Evolutionary conservation across 2,329 filamentous ascomycete genomes (phyloP).

Genomic region (Plenodomus tracheiphilus): DNA sequence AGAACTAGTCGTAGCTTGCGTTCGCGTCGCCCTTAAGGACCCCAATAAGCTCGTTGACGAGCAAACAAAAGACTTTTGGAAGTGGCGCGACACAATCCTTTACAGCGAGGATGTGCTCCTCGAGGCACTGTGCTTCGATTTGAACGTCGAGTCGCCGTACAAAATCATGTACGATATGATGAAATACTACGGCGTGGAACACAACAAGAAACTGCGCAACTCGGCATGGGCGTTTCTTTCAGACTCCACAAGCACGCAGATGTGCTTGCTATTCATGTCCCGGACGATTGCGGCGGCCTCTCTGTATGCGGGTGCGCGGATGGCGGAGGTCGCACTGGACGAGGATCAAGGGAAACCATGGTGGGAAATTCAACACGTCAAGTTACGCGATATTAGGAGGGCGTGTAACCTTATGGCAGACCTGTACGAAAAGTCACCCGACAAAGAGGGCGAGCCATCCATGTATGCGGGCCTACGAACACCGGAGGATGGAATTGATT

Average conservation of each 20-base stretch:
- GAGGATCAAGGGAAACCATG: constrained; percentile 77
- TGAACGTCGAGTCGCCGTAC: constrained; percentile 88
- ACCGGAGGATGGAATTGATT: constrained; percentile 43
- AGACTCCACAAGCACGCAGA: constrained; percentile 80
- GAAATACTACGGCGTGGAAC: constrained; percentile 70
- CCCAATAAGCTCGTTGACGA: constrained; percentile 88
- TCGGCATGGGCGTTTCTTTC: constrained; percentile 93
- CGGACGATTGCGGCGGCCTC: constrained; percentile 82
- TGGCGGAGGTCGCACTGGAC: constrained; percentile 71
- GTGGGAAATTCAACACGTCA: constrained; percentile 81
- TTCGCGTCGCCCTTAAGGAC: constrained; percentile 93
- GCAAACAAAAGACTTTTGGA: constrained; percentile 97
- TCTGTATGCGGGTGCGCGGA: constrained; percentile 82
- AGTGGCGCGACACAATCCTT: constrained; percentile 92
- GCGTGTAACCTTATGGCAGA: constrained; percentile 77
- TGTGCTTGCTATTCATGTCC: constrained; percentile 80
- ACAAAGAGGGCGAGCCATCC: constrained; percentile 46
- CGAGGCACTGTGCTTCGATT: constrained; percentile 89
- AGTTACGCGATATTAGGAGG: constrained; percentile 68
- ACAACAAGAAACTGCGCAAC: constrained; percentile 82
- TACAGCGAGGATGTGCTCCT: constrained; percentile 91
- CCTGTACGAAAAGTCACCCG: constrained; percentile 49
- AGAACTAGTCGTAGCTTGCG: constrained; percentile 90
- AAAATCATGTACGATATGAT: constrained; percentile 81
- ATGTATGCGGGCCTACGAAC: constrained; percentile 52